Evolutionary conservation across 2,329 filamentous ascomycete genomes (phyloP).

Genomic region (Aspergillus quadrilineatus): DNA sequence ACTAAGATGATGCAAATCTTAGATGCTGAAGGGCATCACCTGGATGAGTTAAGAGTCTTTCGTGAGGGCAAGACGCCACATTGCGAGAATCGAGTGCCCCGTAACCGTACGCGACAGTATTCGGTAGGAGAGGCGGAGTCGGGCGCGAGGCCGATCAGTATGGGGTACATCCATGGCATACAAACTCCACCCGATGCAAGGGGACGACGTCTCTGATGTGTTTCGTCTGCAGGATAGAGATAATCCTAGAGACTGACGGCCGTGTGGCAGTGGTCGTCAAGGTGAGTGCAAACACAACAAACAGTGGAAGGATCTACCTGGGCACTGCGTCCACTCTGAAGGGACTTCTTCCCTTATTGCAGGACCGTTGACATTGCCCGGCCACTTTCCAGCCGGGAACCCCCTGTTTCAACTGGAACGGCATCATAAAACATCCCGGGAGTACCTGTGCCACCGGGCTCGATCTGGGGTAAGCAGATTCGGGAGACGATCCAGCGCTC

Average conservation of each 20-base stretch:
- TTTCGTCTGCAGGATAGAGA: background rate
- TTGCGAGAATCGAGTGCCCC: background rate
- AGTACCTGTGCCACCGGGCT: conserved; percentile 19
- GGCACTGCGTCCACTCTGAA: too few relatives aligned
- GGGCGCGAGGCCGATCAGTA: background rate
- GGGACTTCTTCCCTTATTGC: background rate
- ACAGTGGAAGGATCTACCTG: background rate
- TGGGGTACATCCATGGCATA: background rate
- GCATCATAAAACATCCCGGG: conserved; percentile 21
- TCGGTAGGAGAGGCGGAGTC: background rate
- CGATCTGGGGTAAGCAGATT: conserved; percentile 21
- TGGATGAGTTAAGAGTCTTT: background rate
- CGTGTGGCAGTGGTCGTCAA: background rate
- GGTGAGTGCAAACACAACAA: conserved; percentile 13
- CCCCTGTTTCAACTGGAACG: conserved; percentile 14
- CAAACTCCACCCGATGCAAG: background rate
- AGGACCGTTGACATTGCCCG: conserved; percentile 14
- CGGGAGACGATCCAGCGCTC: conserved; percentile 12
- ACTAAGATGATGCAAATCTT: conserved; percentile 12
- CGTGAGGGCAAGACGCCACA: background rate
- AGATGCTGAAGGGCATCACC: background rate
- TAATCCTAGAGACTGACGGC: background rate
- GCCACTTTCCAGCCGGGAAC: conserved; percentile 7
- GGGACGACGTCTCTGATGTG: background rate
- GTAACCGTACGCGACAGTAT: background rate